These are phyloP conservation scores for Hygrocybe punicea DNA, from an alignment of 768 basidiomycete species.

Conservation along the genomic window DNA sequence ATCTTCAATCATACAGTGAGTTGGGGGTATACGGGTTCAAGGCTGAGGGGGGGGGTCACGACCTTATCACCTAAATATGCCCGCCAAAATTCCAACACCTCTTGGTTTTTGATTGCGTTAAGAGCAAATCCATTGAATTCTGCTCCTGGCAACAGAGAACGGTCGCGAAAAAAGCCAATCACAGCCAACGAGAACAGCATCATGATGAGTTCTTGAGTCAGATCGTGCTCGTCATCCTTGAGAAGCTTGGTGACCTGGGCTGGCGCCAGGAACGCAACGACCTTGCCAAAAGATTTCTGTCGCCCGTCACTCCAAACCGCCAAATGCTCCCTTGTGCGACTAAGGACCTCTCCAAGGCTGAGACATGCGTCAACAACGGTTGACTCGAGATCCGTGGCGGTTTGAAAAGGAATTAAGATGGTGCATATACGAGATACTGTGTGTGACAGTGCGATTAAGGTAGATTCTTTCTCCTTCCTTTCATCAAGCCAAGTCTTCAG, in stretches of 20 bases:
- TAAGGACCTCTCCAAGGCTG: constrained; percentile 17
- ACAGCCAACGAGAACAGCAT: constrained; percentile 17
- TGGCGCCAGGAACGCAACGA: constrained; percentile 22
- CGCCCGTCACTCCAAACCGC: constrained; percentile 1
- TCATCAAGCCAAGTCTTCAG: constrained; percentile 18
- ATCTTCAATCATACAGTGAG: constrained; percentile 6
- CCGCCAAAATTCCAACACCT: constrained; percentile 23
- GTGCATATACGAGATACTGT: constrained; percentile 12
- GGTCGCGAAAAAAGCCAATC: constrained; percentile 13
- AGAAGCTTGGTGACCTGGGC: constrained; percentile 16
- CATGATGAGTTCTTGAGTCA: constrained; percentile 23
- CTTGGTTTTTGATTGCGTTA: constrained; percentile 7
- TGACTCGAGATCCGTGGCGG: constrained; percentile 12
- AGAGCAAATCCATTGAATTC: background rate
- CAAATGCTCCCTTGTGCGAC: constrained; percentile 16
- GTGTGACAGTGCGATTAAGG: constrained; percentile 7
- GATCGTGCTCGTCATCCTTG: constrained; percentile 21
- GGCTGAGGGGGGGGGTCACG: background rate
- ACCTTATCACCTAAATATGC: constrained; percentile 25
- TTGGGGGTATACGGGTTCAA: background rate
- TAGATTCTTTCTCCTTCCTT: constrained; percentile 15
- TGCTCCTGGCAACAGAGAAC: constrained; percentile 6
- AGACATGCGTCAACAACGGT: constrained; percentile 14
- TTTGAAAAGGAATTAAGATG: constrained; percentile 14
- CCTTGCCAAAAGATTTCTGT: background rate